A percentile compares a stretch with the other conserved stretches of the same genome.
phyloP scores from a whole-genome alignment of 441 rosid species.

The Adansonia grandidieri region DNA sequence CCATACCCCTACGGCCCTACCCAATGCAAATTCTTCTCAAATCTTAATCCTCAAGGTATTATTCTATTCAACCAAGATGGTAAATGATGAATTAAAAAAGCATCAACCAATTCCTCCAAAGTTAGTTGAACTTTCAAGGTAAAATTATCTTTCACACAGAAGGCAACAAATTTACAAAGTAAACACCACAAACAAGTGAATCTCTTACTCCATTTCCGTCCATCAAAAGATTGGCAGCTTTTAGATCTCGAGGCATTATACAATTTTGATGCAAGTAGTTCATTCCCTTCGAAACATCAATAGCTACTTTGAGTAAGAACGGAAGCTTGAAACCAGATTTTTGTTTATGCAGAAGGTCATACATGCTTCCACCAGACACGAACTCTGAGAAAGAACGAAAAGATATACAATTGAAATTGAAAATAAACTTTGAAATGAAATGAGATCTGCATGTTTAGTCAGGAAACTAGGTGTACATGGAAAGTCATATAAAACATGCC shows the following conservation, averaged over 20 bases:
- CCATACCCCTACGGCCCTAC: background rate
- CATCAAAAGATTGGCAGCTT: slow-evolving; percentile 76
- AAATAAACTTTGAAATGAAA: slow-evolving; percentile 3
- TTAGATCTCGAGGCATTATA: slow-evolving; percentile 77
- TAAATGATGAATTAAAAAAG: background rate
- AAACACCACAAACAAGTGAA: slow-evolving; percentile 22
- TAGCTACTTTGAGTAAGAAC: slow-evolving; percentile 65
- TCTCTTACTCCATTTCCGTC: slow-evolving; percentile 71
- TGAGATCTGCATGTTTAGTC: too few relatives aligned
- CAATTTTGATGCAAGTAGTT: slow-evolving; percentile 73
- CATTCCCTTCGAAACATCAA: slow-evolving; percentile 83
- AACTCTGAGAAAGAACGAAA: slow-evolving; percentile 45
- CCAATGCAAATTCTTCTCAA: background rate
- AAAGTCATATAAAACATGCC: slow-evolving; percentile 30
- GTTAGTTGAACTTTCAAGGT: too few relatives aligned
- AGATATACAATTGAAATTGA: background rate
- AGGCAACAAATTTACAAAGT: slow-evolving; percentile 2
- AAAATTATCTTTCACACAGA: background rate
- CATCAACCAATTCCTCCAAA: background rate
- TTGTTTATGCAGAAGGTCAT: slow-evolving; percentile 74
- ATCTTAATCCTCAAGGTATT: background rate
- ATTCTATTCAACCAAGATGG: background rate
- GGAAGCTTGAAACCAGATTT: slow-evolving; percentile 75
- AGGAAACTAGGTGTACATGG: too few relatives aligned
- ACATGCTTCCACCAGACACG: slow-evolving; percentile 81